Evolutionary conservation across 1,139 yeast genomes (phyloP), one percentile per base, ranked within the genome.

Genomic region (Wickerhamiella infanticola): DNA sequence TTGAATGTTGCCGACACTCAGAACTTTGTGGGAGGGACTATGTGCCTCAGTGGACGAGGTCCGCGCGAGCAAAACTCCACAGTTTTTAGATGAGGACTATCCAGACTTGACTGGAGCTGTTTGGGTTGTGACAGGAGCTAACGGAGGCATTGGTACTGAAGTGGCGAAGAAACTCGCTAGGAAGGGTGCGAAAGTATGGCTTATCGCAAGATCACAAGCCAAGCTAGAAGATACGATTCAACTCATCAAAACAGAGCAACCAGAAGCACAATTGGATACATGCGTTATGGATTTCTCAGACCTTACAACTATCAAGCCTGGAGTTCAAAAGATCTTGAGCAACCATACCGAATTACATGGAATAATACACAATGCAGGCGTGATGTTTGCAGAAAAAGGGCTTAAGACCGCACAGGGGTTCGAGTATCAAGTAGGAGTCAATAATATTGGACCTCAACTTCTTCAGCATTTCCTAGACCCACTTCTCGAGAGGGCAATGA

Each of bases 361-460:
- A 33, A 51, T 63, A 31, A 45, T 61, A 24, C 64, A 62, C 53
- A 63, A 63, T 44, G 65, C 67, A 1, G 77, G 79, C 39, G 67
- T 74, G 5, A 72, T 73, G 75, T 55, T 58, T 6, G 70, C 72
- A 3, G 66, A 67, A 8, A 51, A 50, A 13, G 67, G 65, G 3
- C 54, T 66, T 3, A 52, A 54, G 11, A 65, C 75, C 3, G 57
- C 53, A 24, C 77, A 73, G 55, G 75, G 73, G n/a, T 65, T 63
- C 48, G 79, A 75, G 48, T 55, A 63, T 39, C 74, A 72, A 54
- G 62, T 73, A 44, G 79, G 77, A 5, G 67, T 71, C 35, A 75
- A 76, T 53, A 70, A 62, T 9, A 50, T 75, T 45, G 81, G 75
- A 2, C 74, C 75, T 25, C 74, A 68, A 50, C 56, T 74, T 44